Conservation (phyloP, 2,329 filamentous ascomycete species). For the Zelopaecilomyces penicillatus region DNA sequence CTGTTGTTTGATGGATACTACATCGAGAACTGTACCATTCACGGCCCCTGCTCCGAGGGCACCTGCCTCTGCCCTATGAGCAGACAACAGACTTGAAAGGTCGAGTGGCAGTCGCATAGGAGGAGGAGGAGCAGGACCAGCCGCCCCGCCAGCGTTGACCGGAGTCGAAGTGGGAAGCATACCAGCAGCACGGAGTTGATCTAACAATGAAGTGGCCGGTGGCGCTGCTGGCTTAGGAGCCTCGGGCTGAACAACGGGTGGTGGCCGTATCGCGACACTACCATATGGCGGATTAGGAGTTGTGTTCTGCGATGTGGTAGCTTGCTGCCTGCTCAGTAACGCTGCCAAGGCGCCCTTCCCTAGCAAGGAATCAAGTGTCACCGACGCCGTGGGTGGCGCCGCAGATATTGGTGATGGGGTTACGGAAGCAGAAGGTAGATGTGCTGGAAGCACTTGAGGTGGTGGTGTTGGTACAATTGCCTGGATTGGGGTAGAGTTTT, state of each 20-base stretch:
- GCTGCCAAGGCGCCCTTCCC: conserved; percentile 52
- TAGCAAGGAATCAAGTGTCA: conserved; percentile 52
- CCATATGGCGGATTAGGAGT: conserved; percentile 30
- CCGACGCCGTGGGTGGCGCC: conserved; percentile 22
- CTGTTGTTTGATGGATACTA: conserved; percentile 62
- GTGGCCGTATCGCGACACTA: conserved; percentile 38
- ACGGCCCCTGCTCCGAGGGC: conserved; percentile 23
- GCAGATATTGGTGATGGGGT: conserved; percentile 22
- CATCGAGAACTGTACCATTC: conserved; percentile 51
- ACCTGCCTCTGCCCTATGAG: conserved; percentile 19
- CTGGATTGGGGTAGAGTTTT: conserved; percentile 32
- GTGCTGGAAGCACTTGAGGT: conserved; percentile 21
- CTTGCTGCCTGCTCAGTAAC: conserved; percentile 46
- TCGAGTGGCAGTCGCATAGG: conserved; percentile 25
- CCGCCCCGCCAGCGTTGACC: conserved; percentile 26
- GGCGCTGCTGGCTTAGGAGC: conserved; percentile 15
- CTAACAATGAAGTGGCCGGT: conserved; percentile 42
- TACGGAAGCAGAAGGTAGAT: conserved; percentile 23
- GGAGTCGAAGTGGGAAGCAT: conserved; percentile 45
- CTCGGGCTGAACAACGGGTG: conserved; percentile 35
- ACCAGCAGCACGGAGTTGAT: conserved; percentile 60
- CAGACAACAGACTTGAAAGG: conserved; percentile 28
- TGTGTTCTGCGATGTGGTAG: conserved; percentile 37
- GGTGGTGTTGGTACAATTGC: conserved; percentile 22
- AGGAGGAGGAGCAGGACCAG: conserved; percentile 21